phyloP scores from a whole-genome alignment of 495 filamentous ascomycete species.

The Beverwykella pulmonaria region DNA sequence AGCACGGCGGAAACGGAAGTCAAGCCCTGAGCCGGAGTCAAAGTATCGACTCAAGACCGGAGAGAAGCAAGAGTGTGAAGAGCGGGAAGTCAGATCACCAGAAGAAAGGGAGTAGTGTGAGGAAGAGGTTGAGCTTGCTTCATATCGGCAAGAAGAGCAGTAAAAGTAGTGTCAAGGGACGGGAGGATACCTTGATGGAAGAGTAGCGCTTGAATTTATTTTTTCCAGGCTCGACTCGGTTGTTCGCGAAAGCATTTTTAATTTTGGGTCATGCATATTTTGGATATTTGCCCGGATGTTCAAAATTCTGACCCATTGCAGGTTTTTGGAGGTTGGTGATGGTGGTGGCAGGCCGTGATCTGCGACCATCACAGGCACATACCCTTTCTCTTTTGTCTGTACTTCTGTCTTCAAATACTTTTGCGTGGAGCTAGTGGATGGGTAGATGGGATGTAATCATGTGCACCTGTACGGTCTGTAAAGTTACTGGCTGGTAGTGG shows the following conservation, averaged over 20 bases:
- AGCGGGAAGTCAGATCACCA: conserved; percentile 34
- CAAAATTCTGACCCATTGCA: no score
- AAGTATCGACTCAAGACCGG: conserved; percentile 40
- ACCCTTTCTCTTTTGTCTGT: background rate
- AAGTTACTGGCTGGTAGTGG: background rate
- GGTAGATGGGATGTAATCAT: background rate
- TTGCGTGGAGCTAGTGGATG: background rate
- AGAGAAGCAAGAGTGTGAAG: conserved; percentile 39
- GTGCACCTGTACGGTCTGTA: background rate
- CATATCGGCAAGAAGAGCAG: conserved; percentile 68
- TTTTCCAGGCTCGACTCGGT: no score
- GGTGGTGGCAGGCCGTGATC: background rate
- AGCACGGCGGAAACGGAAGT: conserved; percentile 12
- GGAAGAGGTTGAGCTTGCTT: conserved; percentile 70
- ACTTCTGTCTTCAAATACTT: background rate
- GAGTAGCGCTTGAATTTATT: no score
- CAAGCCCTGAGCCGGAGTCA: conserved; percentile 24
- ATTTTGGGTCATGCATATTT: background rate
- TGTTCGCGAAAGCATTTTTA: no score
- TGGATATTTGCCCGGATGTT: no score
- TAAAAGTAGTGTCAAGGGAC: conserved; percentile 45
- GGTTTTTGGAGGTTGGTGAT: background rate
- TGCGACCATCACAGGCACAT: no score
- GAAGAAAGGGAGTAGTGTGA: conserved; percentile 61
- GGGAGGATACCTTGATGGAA: conserved; percentile 39